Evolutionary conservation across 2,329 filamentous ascomycete genomes (phyloP), one percentile per base, ranked within the genome.

Genomic region (Cladosporium phlei): DNA sequence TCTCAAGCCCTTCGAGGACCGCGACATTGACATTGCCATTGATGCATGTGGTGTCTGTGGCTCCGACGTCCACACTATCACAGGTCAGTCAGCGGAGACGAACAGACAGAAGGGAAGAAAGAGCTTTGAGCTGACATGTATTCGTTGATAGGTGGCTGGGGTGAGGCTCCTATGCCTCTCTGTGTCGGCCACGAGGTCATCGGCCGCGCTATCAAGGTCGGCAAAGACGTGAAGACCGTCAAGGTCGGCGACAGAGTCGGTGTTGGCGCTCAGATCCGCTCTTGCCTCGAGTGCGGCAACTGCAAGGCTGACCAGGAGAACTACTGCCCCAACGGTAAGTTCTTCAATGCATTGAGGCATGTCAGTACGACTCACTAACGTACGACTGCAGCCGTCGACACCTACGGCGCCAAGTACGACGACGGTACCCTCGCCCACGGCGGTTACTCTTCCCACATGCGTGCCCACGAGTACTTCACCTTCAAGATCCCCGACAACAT

Each of bases 21-120:
- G 87, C 67, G 88, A 95, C 63, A 80, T 95, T 59, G 88, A 95
- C 64, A 80, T 95, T 69, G 85, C 90, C 73, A 84, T 95, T 59
- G 82, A 89, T 55, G 83, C 79, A 63, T 91, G 86, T 61, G 86
- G 87, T 61, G 73, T 76, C 46, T 76, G 73, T 63, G 70, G 67
- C 40, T 70, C 66, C 30, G 71, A 74, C 52, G 60, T 74, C 22
- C 71, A 74, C 63, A 74, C 67, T 55, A 70, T 64, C 45, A 57
- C 47, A 33, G 52, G 47, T 48, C 12, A 40, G 42, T 38, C 24
- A 12, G 20, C 30, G 16, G 16, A 49, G 32, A 50, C 17, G 12
- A 17, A 14, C 8, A 44, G 7, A 35, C 19, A 38, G n/a, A n/a
- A n/a, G n/a, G n/a, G n/a, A n/a, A 33, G 20, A 14, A 38, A 34